These are phyloP conservation scores for Pseudogymnoascus sp. DNA, from an alignment of 2,329 filamentous ascomycete species.

Conservation along the genomic window DNA sequence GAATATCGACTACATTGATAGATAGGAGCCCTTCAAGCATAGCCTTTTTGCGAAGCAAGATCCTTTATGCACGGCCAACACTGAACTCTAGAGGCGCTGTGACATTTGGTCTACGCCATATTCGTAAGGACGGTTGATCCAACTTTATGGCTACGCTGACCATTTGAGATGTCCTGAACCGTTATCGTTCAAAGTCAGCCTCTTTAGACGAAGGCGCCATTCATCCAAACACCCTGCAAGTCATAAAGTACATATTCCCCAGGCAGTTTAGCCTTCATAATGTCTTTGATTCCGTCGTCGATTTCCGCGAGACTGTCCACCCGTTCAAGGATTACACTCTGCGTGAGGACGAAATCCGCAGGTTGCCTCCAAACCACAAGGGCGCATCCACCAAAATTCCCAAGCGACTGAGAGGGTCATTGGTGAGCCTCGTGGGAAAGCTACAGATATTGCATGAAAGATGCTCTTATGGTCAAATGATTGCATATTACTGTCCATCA, in stretches of 20 bases:
- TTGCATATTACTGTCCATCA: constrained; percentile 72
- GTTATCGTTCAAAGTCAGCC: constrained; percentile 36
- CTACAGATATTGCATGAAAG: constrained; percentile 63
- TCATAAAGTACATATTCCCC: constrained; percentile 92
- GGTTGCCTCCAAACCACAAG: constrained; percentile 14
- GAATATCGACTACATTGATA: constrained; percentile 27
- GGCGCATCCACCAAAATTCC: constrained; percentile 38
- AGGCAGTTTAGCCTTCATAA: constrained; percentile 86
- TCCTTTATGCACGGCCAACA: constrained; percentile 73
- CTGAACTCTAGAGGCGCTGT: constrained; percentile 61
- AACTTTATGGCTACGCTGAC: constrained; percentile 19
- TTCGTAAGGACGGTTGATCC: constrained; percentile 55
- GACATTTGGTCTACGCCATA: constrained; percentile 68
- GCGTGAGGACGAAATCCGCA: constrained; percentile 70
- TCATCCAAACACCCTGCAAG: constrained; percentile 53
- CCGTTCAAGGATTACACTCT: constrained; percentile 77
- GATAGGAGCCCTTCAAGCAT: constrained; percentile 46
- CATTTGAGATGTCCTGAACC: constrained; percentile 67
- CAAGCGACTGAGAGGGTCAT: constrained; percentile 59
- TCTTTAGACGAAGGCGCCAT: constrained; percentile 17
- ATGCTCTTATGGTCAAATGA: constrained; percentile 71
- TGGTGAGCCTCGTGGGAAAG: constrained; percentile 52
- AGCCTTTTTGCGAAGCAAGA: constrained; percentile 68
- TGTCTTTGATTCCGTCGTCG: constrained; percentile 68
- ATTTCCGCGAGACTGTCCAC: constrained; percentile 59